A percentile compares a stretch with the other conserved stretches of the same genome.
Conservation (phyloP, 1,284 basidiomycete genomes). For the Porogramme epimiltina region DNA sequence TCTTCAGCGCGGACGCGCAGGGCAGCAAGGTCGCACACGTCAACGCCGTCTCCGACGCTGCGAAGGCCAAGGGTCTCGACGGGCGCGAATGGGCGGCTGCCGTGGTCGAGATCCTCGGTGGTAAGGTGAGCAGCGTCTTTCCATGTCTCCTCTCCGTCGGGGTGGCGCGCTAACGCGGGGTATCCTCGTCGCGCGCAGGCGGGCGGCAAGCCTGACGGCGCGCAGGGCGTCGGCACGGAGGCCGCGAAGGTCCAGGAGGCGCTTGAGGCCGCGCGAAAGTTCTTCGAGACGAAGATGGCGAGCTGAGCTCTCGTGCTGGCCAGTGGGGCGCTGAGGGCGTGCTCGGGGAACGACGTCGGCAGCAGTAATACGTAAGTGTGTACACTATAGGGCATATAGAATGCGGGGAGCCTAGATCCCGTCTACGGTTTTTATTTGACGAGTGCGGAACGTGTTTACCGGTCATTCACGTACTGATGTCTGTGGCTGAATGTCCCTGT, state of each 20-base stretch:
- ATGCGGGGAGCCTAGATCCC: slow-evolving; percentile 2
- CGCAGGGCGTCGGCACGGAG: slow-evolving; percentile 83
- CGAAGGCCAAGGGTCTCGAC: slow-evolving; percentile 70
- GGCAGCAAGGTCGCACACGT: slow-evolving; percentile 84
- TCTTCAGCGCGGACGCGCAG: slow-evolving; percentile 79
- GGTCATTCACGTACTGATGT: slow-evolving; percentile 8
- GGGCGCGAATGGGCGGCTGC: slow-evolving; percentile 85
- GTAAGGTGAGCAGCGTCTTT: slow-evolving; percentile 68
- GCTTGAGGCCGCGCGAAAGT: slow-evolving; percentile 56
- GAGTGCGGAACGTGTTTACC: slow-evolving; percentile 1
- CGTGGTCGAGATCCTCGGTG: slow-evolving; percentile 79
- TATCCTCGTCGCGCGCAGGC: too few relatives aligned
- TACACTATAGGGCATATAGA: slow-evolving; percentile 17
- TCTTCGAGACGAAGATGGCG: slow-evolving; percentile 29
- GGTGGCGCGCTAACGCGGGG: slow-evolving; percentile 23
- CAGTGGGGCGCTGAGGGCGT: neutral
- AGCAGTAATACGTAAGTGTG: slow-evolving; percentile 21
- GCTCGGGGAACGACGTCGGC: neutral
- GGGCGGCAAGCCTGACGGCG: slow-evolving; percentile 89
- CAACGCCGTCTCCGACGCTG: slow-evolving; percentile 76
- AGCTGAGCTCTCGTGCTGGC: slow-evolving; percentile 12
- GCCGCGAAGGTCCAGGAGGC: slow-evolving; percentile 72
- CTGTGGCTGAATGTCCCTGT: too few relatives aligned
- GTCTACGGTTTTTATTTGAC: neutral
- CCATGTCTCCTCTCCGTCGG: neutral